Percentiles rank a stretch among this genome's conserved stretches.
Conservation (phyloP, 768 basidiomycete genomes). For the Aureoboletus auriporus region DNA sequence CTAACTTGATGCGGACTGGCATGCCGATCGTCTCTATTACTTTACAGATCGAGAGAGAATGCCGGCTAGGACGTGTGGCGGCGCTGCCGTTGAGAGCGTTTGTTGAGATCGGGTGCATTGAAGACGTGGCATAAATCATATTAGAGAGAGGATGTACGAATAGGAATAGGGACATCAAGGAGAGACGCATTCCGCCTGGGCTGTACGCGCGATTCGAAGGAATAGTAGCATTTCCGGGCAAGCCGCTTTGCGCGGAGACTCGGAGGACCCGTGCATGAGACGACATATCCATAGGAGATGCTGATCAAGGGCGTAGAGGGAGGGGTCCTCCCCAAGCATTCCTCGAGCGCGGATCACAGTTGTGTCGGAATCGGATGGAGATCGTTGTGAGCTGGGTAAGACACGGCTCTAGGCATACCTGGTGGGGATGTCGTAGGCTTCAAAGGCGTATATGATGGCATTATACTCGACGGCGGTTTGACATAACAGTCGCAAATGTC, state of each 20-base stretch:
- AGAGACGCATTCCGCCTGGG: too few species aligned
- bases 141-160: too few species aligned
- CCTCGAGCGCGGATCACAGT: constrained; percentile 38
- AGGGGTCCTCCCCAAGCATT: constrained; percentile 40
- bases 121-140: too few species aligned
- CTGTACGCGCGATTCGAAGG: too few species aligned
- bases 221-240: background rate
- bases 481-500: constrained; percentile 91
- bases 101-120: constrained; percentile 54
- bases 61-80: constrained; percentile 39
- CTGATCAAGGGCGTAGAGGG: background rate
- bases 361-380: constrained; percentile 34
- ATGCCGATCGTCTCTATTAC: constrained; percentile 33
- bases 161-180: too few species aligned
- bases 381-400: too few species aligned
- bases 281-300: background rate
- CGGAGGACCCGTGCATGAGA: constrained; percentile 35
- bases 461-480: constrained; percentile 89
- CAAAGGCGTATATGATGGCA: constrained; percentile 70
- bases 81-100: too few species aligned
- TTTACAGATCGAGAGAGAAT: constrained; percentile 34
- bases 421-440: constrained; percentile 67
- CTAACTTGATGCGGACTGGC: too few species aligned
- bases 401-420: too few species aligned
- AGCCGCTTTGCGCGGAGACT: constrained; percentile 11